Evolutionary conservation across 2,329 filamentous ascomycete genomes (phyloP).

Genomic region (Colletotrichum sp.): DNA sequence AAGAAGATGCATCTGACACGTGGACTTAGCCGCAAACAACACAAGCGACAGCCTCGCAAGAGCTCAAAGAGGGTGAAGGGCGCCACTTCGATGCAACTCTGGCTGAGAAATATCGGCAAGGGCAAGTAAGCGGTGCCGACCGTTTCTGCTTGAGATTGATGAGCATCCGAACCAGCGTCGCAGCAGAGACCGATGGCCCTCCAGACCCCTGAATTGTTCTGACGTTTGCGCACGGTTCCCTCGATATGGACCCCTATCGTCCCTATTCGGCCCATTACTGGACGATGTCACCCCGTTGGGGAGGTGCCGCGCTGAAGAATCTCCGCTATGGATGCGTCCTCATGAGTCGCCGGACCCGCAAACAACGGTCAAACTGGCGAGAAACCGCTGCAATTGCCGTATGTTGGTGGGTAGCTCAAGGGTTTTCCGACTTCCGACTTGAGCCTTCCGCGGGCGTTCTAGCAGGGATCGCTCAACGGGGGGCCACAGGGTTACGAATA

Average conservation of each 20-base stretch:
- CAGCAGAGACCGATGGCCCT: background rate
- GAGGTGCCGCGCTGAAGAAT: constrained; percentile 1
- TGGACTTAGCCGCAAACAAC: background rate
- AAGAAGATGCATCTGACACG: background rate
- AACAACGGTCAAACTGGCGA: background rate
- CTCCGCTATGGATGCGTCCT: background rate
- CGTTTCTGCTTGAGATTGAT: background rate
- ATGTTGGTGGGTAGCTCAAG: background rate
- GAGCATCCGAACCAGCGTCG: background rate
- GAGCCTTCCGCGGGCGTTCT: background rate
- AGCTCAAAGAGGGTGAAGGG: background rate
- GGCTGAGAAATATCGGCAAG: background rate
- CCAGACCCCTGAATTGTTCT: background rate
- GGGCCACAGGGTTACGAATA: background rate
- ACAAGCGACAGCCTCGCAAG: background rate
- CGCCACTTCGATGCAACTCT: background rate
- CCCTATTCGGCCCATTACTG: background rate
- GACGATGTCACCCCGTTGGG: background rate
- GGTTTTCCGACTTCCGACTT: constrained; percentile 10
- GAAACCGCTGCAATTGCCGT: background rate
- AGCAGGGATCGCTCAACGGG: background rate
- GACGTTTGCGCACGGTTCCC: background rate
- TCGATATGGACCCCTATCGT: background rate
- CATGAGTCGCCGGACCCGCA: constrained; percentile 2
- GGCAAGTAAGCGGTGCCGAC: background rate